Percentiles rank a stretch among this genome's conserved stretches.
These are phyloP conservation scores for Gelatoporia subvermispora DNA, from an alignment of 768 basidiomycete species.

Conservation along the genomic window DNA sequence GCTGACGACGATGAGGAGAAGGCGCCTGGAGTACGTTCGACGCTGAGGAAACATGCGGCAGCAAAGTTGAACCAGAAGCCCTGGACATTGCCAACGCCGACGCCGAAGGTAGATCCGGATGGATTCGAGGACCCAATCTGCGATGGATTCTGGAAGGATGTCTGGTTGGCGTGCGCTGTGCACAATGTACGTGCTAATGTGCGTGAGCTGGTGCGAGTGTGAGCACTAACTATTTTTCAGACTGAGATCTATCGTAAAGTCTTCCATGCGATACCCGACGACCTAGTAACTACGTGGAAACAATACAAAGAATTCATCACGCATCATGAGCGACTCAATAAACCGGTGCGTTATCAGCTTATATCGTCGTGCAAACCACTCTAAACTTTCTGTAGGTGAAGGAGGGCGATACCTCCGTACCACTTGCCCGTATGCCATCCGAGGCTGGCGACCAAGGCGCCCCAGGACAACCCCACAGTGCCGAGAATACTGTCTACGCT, in stretches of 20 bases:
- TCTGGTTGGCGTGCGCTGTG: slow-evolving; percentile 83
- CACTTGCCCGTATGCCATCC: slow-evolving; percentile 52
- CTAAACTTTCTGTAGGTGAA: slow-evolving; percentile 33
- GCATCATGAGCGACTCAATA: slow-evolving; percentile 71
- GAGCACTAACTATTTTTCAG: slow-evolving; percentile 35
- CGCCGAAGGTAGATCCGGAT: slow-evolving; percentile 70
- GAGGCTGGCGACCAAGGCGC: slow-evolving; percentile 43
- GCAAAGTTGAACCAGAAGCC: slow-evolving; percentile 48
- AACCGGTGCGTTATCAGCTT: slow-evolving; percentile 47
- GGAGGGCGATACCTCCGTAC: slow-evolving; percentile 35
- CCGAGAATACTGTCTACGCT: slow-evolving; percentile 14
- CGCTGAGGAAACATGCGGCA: slow-evolving; percentile 47
- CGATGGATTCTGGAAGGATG: slow-evolving; percentile 84
- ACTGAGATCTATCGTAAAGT: slow-evolving; percentile 95
- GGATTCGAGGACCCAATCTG: slow-evolving; percentile 86
- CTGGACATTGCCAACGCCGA: slow-evolving; percentile 60
- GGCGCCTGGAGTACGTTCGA: slow-evolving; percentile 44
- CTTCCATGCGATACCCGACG: slow-evolving; percentile 91
- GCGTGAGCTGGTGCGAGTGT: not conserved
- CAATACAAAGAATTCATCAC: slow-evolving; percentile 84
- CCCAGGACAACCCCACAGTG: slow-evolving; percentile 22
- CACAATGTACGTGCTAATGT: slow-evolving; percentile 66
- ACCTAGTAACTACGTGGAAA: slow-evolving; percentile 91
- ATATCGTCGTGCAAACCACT: not conserved
- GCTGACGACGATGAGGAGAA: slow-evolving; percentile 49